Conservation (phyloP, 768 basidiomycete species). For the Pleurotus sapidus region DNA sequence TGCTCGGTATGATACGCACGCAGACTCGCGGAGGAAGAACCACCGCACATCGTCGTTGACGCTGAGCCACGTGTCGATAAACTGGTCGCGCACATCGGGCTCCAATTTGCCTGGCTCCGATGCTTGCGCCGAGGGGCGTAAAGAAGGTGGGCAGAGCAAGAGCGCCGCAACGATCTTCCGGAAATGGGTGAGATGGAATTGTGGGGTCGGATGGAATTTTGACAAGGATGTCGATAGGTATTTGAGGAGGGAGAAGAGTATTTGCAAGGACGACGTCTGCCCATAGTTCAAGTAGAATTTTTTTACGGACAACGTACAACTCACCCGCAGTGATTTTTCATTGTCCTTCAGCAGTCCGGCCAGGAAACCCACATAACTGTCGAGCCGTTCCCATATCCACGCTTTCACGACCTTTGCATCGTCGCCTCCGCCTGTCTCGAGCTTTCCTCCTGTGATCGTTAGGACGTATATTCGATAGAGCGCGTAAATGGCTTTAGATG, state of each 20-base stretch:
- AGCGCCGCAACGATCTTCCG: constrained; percentile 59
- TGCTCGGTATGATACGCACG: constrained; percentile 40
- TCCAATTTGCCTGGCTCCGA: constrained; percentile 37
- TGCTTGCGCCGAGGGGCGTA: constrained; percentile 20
- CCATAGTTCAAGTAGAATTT: neutral
- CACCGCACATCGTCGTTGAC: constrained; percentile 83
- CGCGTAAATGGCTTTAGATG: constrained; percentile 78
- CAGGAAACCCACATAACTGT: constrained; percentile 67
- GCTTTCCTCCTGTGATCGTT: constrained; percentile 55
- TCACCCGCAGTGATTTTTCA: constrained; percentile 71
- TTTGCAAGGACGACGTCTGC: constrained; percentile 41
- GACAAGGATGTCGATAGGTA: constrained; percentile 70
- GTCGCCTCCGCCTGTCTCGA: constrained; percentile 44
- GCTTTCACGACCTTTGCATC: constrained; percentile 63
- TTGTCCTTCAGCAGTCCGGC: constrained; percentile 71
- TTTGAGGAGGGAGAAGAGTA: constrained; percentile 73
- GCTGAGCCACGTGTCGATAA: constrained; percentile 72
- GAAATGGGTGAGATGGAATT: constrained; percentile 70
- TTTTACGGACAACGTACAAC: constrained; percentile 19
- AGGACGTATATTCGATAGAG: constrained; percentile 75
- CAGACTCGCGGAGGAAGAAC: constrained; percentile 83
- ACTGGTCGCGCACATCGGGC: constrained; percentile 57
- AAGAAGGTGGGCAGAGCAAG: constrained; percentile 58
- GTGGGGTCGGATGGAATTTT: constrained; percentile 45
- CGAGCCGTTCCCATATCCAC: constrained; percentile 80